Percentiles rank a stretch among this genome's conserved stretches.
Conservation (phyloP, 2,329 filamentous ascomycete genomes). For the Fusarium sp. region DNA sequence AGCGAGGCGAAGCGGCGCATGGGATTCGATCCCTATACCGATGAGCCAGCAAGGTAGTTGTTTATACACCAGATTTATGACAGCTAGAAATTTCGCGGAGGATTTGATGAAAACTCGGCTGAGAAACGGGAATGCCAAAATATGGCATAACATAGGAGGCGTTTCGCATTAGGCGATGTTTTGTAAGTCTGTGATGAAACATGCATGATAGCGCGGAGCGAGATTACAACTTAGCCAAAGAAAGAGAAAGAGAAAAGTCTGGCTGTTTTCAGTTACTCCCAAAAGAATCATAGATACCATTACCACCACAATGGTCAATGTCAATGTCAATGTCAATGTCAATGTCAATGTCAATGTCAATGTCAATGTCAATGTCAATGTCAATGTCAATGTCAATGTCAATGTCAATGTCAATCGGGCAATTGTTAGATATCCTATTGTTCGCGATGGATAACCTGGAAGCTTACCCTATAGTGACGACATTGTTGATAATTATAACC, state of each 20-base stretch:
- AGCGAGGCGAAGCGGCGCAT: conserved; percentile 62
- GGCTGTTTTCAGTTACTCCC: background rate
- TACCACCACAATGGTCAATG: too few species aligned
- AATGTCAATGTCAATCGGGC: background rate
- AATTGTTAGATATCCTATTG: background rate
- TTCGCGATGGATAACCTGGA: background rate
- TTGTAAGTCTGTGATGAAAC: background rate
- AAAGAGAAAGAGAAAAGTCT: background rate
- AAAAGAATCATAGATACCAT: background rate
- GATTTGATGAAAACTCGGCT: conserved; percentile 9
- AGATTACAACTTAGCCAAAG: background rate
- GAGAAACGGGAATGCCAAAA: conserved; percentile 9
- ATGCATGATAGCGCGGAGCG: background rate
- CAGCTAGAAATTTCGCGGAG: background rate
- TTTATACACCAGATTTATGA: background rate
- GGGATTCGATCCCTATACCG: conserved; percentile 69
- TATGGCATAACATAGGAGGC: background rate
- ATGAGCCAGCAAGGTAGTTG: conserved; percentile 52
- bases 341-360: background rate
- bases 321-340: background rate
- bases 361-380: background rate
- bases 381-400: background rate
- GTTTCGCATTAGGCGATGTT: background rate
- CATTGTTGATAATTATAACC: conserved; percentile 11
- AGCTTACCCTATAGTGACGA: conserved; percentile 37